Evolutionary conservation across 1,284 basidiomycete species (phyloP).

Genomic region (Boletellus deceptivus): DNA sequence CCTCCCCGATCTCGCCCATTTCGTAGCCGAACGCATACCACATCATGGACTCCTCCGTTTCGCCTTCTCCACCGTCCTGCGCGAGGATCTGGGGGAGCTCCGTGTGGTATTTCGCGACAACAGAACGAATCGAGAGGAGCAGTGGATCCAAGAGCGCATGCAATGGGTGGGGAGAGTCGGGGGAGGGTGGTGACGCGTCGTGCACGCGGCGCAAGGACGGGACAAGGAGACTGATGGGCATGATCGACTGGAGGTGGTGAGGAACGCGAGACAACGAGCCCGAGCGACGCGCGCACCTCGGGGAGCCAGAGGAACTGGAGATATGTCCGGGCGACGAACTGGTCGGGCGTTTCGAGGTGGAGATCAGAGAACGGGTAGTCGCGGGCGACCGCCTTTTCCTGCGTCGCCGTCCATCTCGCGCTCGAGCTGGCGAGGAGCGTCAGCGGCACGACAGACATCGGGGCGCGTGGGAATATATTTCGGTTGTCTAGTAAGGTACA

Average conservation of each 20-base stretch:
- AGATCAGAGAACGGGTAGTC: conserved; percentile 48
- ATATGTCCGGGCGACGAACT: conserved; percentile 55
- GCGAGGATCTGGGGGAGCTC: conserved; percentile 58
- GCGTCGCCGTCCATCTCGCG: conserved; percentile 44
- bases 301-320: conserved; percentile 77
- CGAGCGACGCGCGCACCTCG: conserved; percentile 42
- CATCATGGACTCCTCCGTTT: conserved; percentile 69
- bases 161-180: conserved; percentile 46
- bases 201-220: conserved; percentile 53
- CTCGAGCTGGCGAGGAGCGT: conserved; percentile 20
- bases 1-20: conserved; percentile 33
- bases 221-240: conserved; percentile 57
- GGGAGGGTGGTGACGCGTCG: conserved; percentile 18
- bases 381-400: conserved; percentile 48
- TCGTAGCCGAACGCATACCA: conserved; percentile 66
- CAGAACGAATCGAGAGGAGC: conserved; percentile 54
- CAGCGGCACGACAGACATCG: conserved; percentile 21
- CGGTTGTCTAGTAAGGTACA: too few species aligned
- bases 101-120: conserved; percentile 59
- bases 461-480: not conserved
- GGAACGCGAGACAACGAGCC: not conserved
- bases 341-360: conserved; percentile 40
- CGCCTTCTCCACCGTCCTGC: conserved; percentile 55
- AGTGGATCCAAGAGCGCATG: conserved; percentile 56
- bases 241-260: conserved; percentile 53